Base-by-base conservation (phyloP, 441 rosid genomes). In the Populus trichocarpa region DNA sequence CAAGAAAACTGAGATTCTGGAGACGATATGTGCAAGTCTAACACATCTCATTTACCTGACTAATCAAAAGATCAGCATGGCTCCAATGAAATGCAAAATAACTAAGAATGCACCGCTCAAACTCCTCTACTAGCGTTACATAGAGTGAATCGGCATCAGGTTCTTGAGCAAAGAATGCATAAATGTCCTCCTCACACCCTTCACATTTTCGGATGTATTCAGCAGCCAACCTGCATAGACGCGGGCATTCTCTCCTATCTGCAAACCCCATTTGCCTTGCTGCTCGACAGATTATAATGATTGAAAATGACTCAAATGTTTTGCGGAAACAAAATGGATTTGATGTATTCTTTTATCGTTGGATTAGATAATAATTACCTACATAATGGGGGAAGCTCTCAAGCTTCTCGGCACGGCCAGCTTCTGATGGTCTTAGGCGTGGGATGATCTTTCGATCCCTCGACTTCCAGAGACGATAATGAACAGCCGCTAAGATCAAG, bases 31-130 rank as follows among this genome's bases (percentile, higher is more conserved):
- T 23, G 73, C 61, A 5, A 28, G 3, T 73, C 71, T 10, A 20
- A 5, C 61, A 14, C 59, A 38, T 35, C 66, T 46, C 77, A 30
- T 46, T 70, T 76, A 91, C 99, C 96, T 96, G 97, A 79, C 86
- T 89, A 82, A 94, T 89, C 89, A 91, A 82, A 67, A 93, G 88
- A 82, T 96, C 98, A 5, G 96, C 94, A 78, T 93, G 95, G 80
- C 85, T 88, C 99, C 99, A 96, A 69, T 94, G 99, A 80, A 90
- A 96, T 13, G 93, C 99, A 77, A 93, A 96, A 82, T 97, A 97
- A 73, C 99, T 95, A 73, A 97, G 97, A 77, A 90, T 97, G 79
- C 98, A 97, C 80, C 98, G 87, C 89, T 97, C 98, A 25, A 97
- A 86, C 90, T 97, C 98, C 80, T 97, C 99, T 2, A 97, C 87